Conservation (phyloP, 805 yeast species). For the Candida ipomoeae region DNA sequence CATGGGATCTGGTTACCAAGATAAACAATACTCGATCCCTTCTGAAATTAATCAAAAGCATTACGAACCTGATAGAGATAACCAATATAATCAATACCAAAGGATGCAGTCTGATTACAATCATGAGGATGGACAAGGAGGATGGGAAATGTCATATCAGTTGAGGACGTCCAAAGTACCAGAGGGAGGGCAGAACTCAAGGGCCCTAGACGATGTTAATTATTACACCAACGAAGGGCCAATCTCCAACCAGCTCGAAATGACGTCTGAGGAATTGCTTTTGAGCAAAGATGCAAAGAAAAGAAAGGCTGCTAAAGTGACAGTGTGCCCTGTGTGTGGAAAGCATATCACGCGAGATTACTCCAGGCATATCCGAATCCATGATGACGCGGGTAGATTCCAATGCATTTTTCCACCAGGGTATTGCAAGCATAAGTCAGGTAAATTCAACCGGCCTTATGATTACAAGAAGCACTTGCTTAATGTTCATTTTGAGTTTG, state of each 20-base stretch:
- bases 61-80: neutral
- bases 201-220: neutral
- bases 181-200: neutral
- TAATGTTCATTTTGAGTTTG: conserved; percentile 40
- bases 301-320: conserved; percentile 32
- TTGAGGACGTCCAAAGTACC: neutral
- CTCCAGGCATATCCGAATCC: conserved; percentile 41
- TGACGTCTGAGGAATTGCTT: neutral
- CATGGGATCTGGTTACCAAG: neutral
- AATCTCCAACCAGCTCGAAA: neutral
- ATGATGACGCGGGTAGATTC: conserved; percentile 41
- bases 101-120: neutral
- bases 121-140: neutral
- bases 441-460: conserved; percentile 42
- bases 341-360: conserved; percentile 39
- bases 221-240: neutral
- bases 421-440: conserved; percentile 39
- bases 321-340: conserved; percentile 37
- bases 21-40: neutral
- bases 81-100: neutral
- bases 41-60: neutral
- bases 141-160: conserved; percentile 1
- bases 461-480: conserved; percentile 44
- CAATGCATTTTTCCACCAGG: conserved; percentile 39
- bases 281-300: conserved; percentile 16